These are phyloP conservation scores for Daldinia sp. DNA, from an alignment of 2,329 filamentous ascomycete species.

Conservation along the genomic window DNA sequence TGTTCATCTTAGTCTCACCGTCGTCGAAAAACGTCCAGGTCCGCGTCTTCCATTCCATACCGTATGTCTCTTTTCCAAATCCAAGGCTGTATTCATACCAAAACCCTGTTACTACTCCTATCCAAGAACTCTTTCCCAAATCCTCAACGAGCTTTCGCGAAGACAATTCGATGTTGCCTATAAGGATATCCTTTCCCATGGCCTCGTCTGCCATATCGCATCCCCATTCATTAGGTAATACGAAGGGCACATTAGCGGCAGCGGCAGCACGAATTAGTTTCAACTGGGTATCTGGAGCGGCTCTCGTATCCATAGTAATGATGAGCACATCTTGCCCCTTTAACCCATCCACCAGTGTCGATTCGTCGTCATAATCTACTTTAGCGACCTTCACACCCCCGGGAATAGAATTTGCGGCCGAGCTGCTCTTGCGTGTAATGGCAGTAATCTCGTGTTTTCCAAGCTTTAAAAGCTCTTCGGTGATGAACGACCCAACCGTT, in stretches of 20 bases:
- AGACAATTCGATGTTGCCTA: constrained; percentile 38
- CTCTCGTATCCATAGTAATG: constrained; percentile 59
- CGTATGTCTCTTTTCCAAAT: constrained; percentile 51
- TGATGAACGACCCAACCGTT: constrained; percentile 51
- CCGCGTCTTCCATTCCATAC: constrained; percentile 57
- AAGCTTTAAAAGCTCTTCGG: constrained; percentile 53
- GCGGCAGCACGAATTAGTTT: constrained; percentile 64
- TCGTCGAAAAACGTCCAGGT: constrained; percentile 61
- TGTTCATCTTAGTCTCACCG: constrained; percentile 64
- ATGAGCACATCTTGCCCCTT: constrained; percentile 64
- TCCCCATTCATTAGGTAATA: constrained; percentile 63
- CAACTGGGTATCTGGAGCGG: constrained; percentile 55
- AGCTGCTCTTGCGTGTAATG: constrained; percentile 56
- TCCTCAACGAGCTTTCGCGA: constrained; percentile 51
- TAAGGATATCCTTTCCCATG: constrained; percentile 47
- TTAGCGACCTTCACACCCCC: constrained; percentile 51
- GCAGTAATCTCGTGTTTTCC: constrained; percentile 62
- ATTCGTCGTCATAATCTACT: constrained; percentile 56
- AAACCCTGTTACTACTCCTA: constrained; percentile 56
- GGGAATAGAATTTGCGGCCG: constrained; percentile 50
- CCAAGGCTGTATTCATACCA: constrained; percentile 65
- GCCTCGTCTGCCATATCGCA: constrained; percentile 50
- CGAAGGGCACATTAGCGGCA: constrained; percentile 61
- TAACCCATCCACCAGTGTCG: constrained; percentile 58
- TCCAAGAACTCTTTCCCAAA: constrained; percentile 52